Conservation (phyloP, 1,139 yeast genomes). For the Pichia sp. region DNA sequence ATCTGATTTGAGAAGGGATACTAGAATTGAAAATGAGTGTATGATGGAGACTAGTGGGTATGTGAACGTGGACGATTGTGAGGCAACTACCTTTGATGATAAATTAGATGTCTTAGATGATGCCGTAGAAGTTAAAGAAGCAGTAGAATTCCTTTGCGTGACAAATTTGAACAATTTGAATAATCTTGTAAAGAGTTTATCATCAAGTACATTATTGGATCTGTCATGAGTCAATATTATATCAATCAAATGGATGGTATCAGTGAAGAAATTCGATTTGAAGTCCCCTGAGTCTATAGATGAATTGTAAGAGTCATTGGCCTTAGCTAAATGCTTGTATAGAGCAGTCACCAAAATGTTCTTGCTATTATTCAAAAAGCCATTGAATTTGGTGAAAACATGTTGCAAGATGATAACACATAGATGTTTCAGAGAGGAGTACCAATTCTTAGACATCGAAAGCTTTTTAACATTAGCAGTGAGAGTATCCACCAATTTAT, state of each 20-base stretch:
- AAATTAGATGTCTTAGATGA: not conserved
- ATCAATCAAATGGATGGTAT: constrained; percentile 23
- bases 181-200: constrained; percentile 24
- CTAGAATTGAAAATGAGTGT: constrained; percentile 23
- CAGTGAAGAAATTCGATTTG: constrained; percentile 26
- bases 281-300: constrained; percentile 24
- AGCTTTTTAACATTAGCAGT: constrained; percentile 21
- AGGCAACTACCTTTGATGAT: too few relatives aligned
- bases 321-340: constrained; percentile 26
- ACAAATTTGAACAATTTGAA: constrained; percentile 23
- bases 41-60: constrained; percentile 25
- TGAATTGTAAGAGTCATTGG: constrained; percentile 26
- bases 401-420: constrained; percentile 23
- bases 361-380: constrained; percentile 27
- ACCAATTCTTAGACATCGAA: constrained; percentile 27
- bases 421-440: constrained; percentile 24
- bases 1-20: constrained; percentile 26
- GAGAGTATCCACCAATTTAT: constrained; percentile 18
- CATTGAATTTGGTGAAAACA: constrained; percentile 25
- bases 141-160: constrained; percentile 13
- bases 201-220: constrained; percentile 22
- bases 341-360: constrained; percentile 19
- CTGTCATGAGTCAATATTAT: constrained; percentile 24
- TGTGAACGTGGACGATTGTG: constrained; percentile 15
- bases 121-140: not conserved